Conservation (phyloP, 352 stramenopile species). For the Aphanomyces cochlioides region DNA sequence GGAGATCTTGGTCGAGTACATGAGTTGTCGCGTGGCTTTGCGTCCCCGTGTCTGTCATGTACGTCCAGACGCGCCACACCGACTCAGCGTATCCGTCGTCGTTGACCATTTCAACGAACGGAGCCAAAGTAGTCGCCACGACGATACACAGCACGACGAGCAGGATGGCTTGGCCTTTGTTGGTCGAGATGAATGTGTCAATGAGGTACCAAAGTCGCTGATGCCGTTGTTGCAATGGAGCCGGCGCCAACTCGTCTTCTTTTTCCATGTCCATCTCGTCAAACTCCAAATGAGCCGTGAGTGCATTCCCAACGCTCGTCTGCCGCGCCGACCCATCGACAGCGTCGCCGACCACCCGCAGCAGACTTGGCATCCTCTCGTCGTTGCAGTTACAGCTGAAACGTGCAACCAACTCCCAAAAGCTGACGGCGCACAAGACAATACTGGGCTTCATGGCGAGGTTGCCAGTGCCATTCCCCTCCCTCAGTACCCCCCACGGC, state of each 20-base stretch:
- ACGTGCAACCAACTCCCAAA: no score
- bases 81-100: not conserved
- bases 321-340: no score
- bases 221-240: not conserved
- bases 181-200: conserved; percentile 22
- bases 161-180: conserved; percentile 15
- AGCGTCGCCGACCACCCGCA: no score
- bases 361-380: no score
- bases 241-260: not conserved
- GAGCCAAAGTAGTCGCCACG: conserved; percentile 1
- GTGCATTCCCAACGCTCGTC: no score
- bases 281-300: no score
- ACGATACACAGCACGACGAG: conserved; percentile 21
- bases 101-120: conserved; percentile 1
- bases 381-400: no score
- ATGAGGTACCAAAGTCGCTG: conserved; percentile 9
- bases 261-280: not conserved
- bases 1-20: conserved; percentile 26
- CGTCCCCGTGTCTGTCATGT: conserved; percentile 28
- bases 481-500: no score
- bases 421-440: no score
- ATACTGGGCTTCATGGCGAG: no score
- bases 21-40: conserved; percentile 11
- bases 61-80: conserved; percentile 12
- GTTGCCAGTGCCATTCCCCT: no score